These are phyloP conservation scores for Lyophyllum decastes DNA, from an alignment of 768 basidiomycete genomes.

Conservation along the genomic window DNA sequence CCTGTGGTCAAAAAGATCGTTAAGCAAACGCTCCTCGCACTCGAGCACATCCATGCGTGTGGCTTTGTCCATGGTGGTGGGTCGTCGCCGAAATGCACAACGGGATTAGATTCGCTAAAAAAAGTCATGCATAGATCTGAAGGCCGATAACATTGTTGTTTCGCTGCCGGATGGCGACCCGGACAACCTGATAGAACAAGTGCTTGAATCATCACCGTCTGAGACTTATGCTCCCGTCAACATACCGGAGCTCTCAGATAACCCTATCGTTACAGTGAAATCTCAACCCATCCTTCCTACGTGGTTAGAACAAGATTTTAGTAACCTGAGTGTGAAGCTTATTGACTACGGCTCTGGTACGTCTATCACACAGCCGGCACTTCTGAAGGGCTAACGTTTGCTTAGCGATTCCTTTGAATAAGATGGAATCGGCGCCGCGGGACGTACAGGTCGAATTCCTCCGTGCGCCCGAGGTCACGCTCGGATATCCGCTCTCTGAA, in stretches of 20 bases:
- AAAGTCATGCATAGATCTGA: background rate
- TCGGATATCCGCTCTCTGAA: background rate
- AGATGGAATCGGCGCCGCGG: background rate
- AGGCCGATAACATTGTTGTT: background rate
- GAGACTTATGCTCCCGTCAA: background rate
- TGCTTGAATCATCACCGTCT: background rate
- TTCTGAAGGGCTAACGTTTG: background rate
- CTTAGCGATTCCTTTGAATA: background rate
- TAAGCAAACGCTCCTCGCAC: background rate
- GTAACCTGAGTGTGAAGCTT: background rate
- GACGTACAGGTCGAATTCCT: background rate
- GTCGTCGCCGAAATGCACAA: background rate
- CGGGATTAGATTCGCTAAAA: background rate
- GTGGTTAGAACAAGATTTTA: background rate
- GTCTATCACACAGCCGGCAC: background rate
- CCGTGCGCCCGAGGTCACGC: background rate
- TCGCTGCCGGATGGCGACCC: background rate
- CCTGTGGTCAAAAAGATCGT: background rate
- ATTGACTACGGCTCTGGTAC: slow-evolving; percentile 6
- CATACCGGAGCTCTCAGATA: background rate
- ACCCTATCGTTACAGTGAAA: background rate
- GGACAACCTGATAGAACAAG: background rate
- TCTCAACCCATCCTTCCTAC: background rate
- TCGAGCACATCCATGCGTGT: background rate
- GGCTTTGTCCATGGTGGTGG: background rate